These are phyloP conservation scores for Ramalina peruviana DNA, from an alignment of 495 filamentous ascomycete genomes.

Conservation along the genomic window DNA sequence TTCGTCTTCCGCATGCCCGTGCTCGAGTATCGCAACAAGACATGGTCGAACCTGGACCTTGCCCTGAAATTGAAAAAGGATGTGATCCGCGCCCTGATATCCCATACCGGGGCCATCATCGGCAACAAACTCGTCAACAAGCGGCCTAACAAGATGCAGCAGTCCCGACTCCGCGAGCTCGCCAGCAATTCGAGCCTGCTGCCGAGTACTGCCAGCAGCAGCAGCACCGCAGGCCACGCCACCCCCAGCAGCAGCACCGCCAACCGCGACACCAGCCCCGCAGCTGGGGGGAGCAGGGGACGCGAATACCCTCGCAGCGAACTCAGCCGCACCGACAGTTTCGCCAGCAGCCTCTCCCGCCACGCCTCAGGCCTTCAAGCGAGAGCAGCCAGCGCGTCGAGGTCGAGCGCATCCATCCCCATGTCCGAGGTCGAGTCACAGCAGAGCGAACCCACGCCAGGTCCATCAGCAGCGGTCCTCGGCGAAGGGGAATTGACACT, in stretches of 20 bases:
- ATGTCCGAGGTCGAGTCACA: conserved; percentile 6
- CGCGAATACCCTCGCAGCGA: conserved; percentile 1
- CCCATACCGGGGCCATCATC: conserved; percentile 89
- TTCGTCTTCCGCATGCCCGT: conserved; percentile 93
- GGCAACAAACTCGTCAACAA: conserved; percentile 93
- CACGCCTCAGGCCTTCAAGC: not conserved
- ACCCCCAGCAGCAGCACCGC: conserved; percentile 14
- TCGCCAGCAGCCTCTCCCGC: conserved; percentile 6
- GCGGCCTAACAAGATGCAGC: conserved; percentile 61
- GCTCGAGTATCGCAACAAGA: conserved; percentile 94
- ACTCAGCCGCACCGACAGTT: conserved; percentile 12
- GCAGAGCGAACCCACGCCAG: not conserved
- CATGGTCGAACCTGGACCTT: conserved; percentile 95
- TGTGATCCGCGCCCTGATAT: conserved; percentile 85
- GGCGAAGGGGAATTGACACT: conserved; percentile 5
- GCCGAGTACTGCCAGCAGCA: conserved; percentile 35
- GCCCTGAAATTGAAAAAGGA: conserved; percentile 85
- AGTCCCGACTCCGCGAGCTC: conserved; percentile 66
- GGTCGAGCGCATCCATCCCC: conserved; percentile 3
- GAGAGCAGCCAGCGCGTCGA: not conserved
- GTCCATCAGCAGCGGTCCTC: not conserved
- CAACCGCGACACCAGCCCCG: conserved; percentile 8
- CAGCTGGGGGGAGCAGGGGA: not conserved
- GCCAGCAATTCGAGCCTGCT: conserved; percentile 40
- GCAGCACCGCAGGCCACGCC: conserved; percentile 12